These are phyloP conservation scores for Microcos paniculata DNA, from an alignment of 345 rosid species.

Conservation along the genomic window DNA sequence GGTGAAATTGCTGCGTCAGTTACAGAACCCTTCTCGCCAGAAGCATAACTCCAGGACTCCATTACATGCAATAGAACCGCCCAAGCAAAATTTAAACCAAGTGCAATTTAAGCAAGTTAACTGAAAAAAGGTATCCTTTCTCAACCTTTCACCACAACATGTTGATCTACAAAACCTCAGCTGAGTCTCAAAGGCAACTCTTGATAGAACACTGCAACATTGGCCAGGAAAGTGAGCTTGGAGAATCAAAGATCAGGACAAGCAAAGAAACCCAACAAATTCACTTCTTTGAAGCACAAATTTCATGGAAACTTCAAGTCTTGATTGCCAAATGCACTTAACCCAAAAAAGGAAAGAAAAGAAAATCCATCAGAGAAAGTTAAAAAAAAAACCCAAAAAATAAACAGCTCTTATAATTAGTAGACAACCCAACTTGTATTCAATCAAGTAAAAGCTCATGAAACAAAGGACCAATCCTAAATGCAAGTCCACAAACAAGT, in stretches of 20 bases:
- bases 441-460: conserved; percentile 4
- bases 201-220: neutral
- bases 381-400: conserved; percentile 7
- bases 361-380: conserved; percentile 2
- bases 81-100: conserved; percentile 14
- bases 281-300: conserved; percentile 7
- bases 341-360: conserved; percentile 2
- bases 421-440: neutral
- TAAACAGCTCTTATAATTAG: neutral
- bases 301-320: conserved; percentile 16
- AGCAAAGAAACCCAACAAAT: neutral
- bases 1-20: conserved; percentile 31
- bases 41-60: conserved; percentile 54
- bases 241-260: conserved; percentile 9
- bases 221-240: neutral
- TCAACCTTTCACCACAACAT: neutral
- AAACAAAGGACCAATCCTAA: neutral
- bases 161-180: conserved; percentile 2
- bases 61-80: conserved; percentile 22
- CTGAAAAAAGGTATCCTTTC: neutral
- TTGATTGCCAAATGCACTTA: conserved; percentile 16
- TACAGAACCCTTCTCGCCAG: conserved; percentile 35
- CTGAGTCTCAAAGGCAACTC: neutral
- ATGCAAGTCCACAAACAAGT: neutral
- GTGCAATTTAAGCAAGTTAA: conserved; percentile 11